Evolutionary conservation across 1,284 basidiomycete genomes (phyloP).

Genomic region (Ceratorhiza oryzae-sativae): DNA sequence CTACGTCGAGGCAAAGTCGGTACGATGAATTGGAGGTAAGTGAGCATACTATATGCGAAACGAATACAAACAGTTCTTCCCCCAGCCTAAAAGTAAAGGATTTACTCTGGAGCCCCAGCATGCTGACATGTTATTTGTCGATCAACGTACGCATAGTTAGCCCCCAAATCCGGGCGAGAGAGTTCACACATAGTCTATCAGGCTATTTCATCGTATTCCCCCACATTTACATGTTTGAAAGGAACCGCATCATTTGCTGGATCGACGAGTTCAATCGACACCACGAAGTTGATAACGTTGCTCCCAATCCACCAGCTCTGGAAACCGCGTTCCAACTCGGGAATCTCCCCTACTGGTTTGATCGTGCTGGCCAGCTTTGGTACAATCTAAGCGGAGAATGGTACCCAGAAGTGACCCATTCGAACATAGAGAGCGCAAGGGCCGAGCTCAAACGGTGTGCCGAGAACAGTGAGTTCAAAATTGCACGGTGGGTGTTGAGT

Average conservation of each 20-base stretch:
- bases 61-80: no score
- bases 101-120: neutral
- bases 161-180: no score
- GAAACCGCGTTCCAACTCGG: constrained; percentile 1
- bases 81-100: neutral
- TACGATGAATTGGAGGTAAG: no score
- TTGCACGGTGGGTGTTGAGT: no score
- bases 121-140: constrained; percentile 12
- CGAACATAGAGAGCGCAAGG: neutral
- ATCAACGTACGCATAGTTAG: neutral
- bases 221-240: constrained; percentile 13
- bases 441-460: neutral
- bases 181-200: neutral
- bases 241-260: constrained; percentile 20
- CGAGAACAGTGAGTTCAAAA: neutral
- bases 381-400: constrained; percentile 12
- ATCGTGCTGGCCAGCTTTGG: neutral
- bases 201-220: constrained; percentile 24
- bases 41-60: no score
- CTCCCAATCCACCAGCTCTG: neutral
- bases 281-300: neutral
- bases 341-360: constrained; percentile 25
- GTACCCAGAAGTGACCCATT: neutral
- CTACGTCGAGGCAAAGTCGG: neutral
- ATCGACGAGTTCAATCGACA: neutral